These are phyloP conservation scores for Aspergillus floridensis DNA, from an alignment of 2,329 filamentous ascomycete species.

Conservation along the genomic window DNA sequence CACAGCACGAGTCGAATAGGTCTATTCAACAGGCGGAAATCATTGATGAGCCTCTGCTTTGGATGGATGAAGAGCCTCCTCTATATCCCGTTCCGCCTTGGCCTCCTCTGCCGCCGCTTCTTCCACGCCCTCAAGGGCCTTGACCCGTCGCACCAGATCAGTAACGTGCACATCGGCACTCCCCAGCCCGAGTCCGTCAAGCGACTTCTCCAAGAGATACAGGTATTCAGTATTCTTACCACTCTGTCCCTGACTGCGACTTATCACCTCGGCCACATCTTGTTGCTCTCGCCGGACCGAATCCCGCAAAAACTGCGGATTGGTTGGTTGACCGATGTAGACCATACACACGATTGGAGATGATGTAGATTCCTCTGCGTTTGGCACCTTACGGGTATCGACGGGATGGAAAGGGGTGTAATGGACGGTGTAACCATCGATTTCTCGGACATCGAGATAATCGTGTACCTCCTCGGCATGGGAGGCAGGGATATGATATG, in stretches of 20 bases:
- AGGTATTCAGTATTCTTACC: conserved; percentile 90
- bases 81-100: conserved; percentile 30
- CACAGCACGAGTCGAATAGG: neutral
- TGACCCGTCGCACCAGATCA: conserved; percentile 73
- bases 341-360: conserved; percentile 62
- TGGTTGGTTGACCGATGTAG: conserved; percentile 91
- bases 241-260: conserved; percentile 73
- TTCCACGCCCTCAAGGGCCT: conserved; percentile 55
- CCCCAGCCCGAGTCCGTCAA: conserved; percentile 69
- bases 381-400: conserved; percentile 14
- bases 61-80: conserved; percentile 23
- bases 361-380: neutral
- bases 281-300: conserved; percentile 67
- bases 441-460: conserved; percentile 94
- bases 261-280: conserved; percentile 75
- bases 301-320: conserved; percentile 75
- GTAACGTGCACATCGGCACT: conserved; percentile 81
- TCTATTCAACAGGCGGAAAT: neutral
- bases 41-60: conserved; percentile 11
- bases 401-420: conserved; percentile 78
- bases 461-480: conserved; percentile 77
- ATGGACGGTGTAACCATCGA: conserved; percentile 95
- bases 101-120: conserved; percentile 31
- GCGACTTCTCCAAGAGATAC: conserved; percentile 71
- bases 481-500: conserved; percentile 74